These are phyloP conservation scores for Gilbertella persicaria DNA, from an alignment of 371 early-diverging fungal species.

Conservation along the genomic window DNA sequence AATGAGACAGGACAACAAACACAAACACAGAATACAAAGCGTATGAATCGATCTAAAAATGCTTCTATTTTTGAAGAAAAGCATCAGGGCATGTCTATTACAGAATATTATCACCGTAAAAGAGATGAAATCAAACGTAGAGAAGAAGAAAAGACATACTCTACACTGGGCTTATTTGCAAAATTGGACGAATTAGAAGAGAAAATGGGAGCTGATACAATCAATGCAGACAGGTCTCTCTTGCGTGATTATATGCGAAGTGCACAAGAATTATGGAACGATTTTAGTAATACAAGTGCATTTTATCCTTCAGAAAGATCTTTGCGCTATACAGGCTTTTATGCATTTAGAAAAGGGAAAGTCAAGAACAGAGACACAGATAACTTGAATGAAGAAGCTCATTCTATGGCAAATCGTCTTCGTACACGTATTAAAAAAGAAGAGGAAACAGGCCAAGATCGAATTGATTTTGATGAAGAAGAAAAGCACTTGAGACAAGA, in stretches of 20 bases:
- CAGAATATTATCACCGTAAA: conserved; percentile 7
- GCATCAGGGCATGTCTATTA: neutral
- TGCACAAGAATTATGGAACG: conserved; percentile 49
- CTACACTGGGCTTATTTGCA: conserved; percentile 21
- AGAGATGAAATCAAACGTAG: neutral
- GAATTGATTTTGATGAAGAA: conserved; percentile 31
- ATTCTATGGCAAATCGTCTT: conserved; percentile 36
- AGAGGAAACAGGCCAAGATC: conserved; percentile 9
- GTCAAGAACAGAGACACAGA: neutral
- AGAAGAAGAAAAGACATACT: conserved; percentile 28
- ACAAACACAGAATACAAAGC: neutral
- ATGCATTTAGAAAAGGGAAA: conserved; percentile 25
- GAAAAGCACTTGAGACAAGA: conserved; percentile 27
- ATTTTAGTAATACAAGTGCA: conserved; percentile 51
- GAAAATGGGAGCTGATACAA: conserved; percentile 19
- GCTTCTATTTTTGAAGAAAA: conserved; percentile 38
- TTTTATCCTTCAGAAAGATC: conserved; percentile 57
- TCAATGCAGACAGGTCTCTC: conserved; percentile 23
- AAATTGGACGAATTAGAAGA: conserved; percentile 38
- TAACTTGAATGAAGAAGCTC: conserved; percentile 23
- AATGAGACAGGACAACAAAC: conserved; percentile 2
- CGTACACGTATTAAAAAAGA: conserved; percentile 23
- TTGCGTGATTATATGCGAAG: conserved; percentile 54
- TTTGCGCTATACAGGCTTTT: conserved; percentile 33
- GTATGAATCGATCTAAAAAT: neutral